Conservation (phyloP, 1,284 basidiomycete species). For the Xanthoconium separans region DNA sequence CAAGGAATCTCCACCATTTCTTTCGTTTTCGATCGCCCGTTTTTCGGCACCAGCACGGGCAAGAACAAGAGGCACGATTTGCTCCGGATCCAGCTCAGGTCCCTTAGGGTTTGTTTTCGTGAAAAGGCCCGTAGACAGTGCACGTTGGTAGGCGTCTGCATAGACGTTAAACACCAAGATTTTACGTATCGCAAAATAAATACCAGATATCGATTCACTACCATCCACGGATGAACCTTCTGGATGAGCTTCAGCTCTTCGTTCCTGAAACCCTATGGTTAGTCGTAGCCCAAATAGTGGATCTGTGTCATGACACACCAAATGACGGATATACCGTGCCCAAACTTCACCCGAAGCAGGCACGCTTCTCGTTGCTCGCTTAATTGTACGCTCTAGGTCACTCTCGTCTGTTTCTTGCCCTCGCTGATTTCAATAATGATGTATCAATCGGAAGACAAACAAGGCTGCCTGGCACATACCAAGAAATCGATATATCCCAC, state of each 20-base stretch:
- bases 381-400: slow-evolving; percentile 41
- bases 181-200: not conserved
- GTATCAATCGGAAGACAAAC: not conserved
- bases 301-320: slow-evolving; percentile 40
- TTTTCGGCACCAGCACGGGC: slow-evolving; percentile 68
- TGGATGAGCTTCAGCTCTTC: slow-evolving; percentile 29
- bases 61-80: slow-evolving; percentile 64
- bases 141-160: slow-evolving; percentile 58
- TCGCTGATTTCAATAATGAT: slow-evolving; percentile 39
- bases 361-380: slow-evolving; percentile 62
- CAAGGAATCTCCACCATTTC: slow-evolving; percentile 46
- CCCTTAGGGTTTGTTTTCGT: slow-evolving; percentile 28
- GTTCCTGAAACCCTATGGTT: slow-evolving; percentile 36
- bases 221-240: slow-evolving; percentile 28
- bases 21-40: slow-evolving; percentile 48
- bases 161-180: slow-evolving; percentile 4
- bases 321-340: slow-evolving; percentile 67
- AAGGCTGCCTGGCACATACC: slow-evolving; percentile 30
- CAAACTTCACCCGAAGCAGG: slow-evolving; percentile 71
- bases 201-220: slow-evolving; percentile 39
- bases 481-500: slow-evolving; percentile 59
- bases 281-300: not conserved
- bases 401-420: slow-evolving; percentile 43
- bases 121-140: slow-evolving; percentile 53
- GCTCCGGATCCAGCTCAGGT: slow-evolving; percentile 51